Evolutionary conservation across 73 alveolate genomes (phyloP).

Genomic region (Stentor coeruleus): DNA sequence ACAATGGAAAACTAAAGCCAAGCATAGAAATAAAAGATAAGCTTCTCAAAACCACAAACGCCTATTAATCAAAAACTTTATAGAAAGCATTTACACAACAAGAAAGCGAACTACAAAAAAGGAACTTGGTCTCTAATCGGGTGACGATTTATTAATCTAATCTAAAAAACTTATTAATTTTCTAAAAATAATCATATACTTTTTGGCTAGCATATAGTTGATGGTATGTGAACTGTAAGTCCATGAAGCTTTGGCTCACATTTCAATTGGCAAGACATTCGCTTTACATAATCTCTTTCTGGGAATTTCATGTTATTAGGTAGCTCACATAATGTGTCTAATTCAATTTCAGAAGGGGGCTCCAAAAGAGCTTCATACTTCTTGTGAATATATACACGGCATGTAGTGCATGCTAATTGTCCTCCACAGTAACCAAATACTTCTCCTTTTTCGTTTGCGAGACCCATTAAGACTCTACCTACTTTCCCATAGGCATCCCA

Average conservation of each 20-base stretch:
- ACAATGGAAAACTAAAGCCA: too few species aligned
- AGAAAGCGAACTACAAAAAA: too few species aligned
- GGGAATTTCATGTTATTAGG: slow-evolving; percentile 19
- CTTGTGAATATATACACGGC: slow-evolving; percentile 12
- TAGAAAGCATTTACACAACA: too few species aligned
- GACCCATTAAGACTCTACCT: not conserved
- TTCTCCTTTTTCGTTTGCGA: slow-evolving; percentile 18
- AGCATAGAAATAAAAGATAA: too few species aligned
- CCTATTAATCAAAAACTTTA: too few species aligned
- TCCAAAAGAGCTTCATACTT: not conserved
- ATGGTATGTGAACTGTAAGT: not conserved
- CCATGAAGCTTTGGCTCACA: not conserved
- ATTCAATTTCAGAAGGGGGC: slow-evolving; percentile 6
- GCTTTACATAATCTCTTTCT: slow-evolving; percentile 14
- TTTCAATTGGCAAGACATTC: slow-evolving; percentile 26
- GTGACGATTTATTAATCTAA: too few species aligned
- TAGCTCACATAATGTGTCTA: slow-evolving; percentile 24
- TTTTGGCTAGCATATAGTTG: not conserved
- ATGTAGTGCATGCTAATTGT: slow-evolving; percentile 30
- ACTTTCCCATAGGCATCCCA: not conserved
- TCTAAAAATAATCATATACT: too few species aligned
- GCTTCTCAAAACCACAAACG: too few species aligned
- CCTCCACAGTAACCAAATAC: slow-evolving; percentile 29
- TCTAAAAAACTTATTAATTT: too few species aligned
- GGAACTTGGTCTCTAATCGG: too few species aligned